These are phyloP conservation scores for Aspergillus sp. DNA, from an alignment of 2,329 filamentous ascomycete species.

Conservation along the genomic window DNA sequence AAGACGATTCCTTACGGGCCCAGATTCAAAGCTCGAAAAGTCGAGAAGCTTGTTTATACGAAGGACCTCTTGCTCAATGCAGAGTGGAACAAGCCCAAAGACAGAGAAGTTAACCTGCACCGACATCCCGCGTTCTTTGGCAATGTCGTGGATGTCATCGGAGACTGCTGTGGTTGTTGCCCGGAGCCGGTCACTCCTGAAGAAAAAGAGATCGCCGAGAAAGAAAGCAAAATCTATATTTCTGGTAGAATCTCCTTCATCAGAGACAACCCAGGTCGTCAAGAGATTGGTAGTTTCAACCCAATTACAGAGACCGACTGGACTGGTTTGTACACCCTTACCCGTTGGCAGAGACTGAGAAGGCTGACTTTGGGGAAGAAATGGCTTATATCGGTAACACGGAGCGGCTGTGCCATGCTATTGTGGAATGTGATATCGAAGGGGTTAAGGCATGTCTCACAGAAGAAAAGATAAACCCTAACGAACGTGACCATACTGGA, in stretches of 20 bases:
- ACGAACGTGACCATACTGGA: constrained; percentile 75
- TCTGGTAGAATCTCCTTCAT: constrained; percentile 73
- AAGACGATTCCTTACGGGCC: constrained; percentile 43
- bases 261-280: constrained; percentile 78
- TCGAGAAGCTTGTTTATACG: constrained; percentile 80
- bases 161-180: constrained; percentile 81
- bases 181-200: constrained; percentile 69
- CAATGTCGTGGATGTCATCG: constrained; percentile 69
- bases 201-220: constrained; percentile 69
- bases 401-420: constrained; percentile 74
- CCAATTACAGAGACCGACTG: constrained; percentile 80
- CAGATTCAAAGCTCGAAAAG: constrained; percentile 51
- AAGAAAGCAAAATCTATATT: constrained; percentile 75
- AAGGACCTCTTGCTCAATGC: constrained; percentile 81
- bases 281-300: constrained; percentile 73
- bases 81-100: constrained; percentile 79
- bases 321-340: constrained; percentile 52
- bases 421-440: constrained; percentile 71
- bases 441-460: constrained; percentile 70
- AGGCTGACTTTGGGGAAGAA: constrained; percentile 46
- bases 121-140: constrained; percentile 86
- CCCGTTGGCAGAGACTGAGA: background rate
- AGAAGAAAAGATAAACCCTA: constrained; percentile 69
- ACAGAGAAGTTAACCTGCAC: constrained; percentile 76
- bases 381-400: constrained; percentile 89